These are phyloP conservation scores for Phytophthora citricola DNA, from an alignment of 352 stramenopile species.

Conservation along the genomic window DNA sequence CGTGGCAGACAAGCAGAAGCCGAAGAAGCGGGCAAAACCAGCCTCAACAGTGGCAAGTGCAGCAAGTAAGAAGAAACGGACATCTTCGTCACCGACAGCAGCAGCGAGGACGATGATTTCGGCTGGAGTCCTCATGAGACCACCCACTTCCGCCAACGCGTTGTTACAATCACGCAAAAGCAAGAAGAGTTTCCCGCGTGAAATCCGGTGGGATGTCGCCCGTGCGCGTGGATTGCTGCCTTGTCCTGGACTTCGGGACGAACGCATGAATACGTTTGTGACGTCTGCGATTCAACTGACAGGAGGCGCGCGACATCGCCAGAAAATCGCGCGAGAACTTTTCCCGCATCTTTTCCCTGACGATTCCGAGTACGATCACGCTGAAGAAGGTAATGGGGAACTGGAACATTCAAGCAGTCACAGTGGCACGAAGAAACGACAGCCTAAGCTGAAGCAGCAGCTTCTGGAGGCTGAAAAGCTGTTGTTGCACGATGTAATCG, in stretches of 20 bases:
- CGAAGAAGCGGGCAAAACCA: constrained; percentile 35
- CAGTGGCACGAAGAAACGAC: constrained; percentile 24
- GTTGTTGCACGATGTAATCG: constrained; percentile 75
- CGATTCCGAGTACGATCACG: constrained; percentile 18
- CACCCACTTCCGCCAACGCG: constrained; percentile 16
- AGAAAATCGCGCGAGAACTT: constrained; percentile 74
- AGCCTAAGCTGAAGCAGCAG: constrained; percentile 36
- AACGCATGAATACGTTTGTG: constrained; percentile 66
- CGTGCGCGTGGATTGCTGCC: constrained; percentile 48
- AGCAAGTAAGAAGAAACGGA: constrained; percentile 32
- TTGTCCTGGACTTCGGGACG: constrained; percentile 71
- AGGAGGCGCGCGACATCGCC: constrained; percentile 62
- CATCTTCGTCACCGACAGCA: not conserved
- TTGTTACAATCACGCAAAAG: constrained; percentile 33
- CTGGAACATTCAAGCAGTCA: constrained; percentile 1
- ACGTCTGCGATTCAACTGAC: constrained; percentile 63
- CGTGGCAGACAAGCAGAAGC: constrained; percentile 58
- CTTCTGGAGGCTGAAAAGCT: constrained; percentile 64
- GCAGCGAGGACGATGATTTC: constrained; percentile 13
- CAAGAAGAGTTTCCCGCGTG: constrained; percentile 59
- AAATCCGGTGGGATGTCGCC: constrained; percentile 66
- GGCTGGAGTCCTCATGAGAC: constrained; percentile 15
- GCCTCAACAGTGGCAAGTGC: constrained; percentile 4
- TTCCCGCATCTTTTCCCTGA: constrained; percentile 69
- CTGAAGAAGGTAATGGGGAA: constrained; percentile 16